Percentiles rank a stretch among this genome's conserved stretches.
phyloP scores from a whole-genome alignment of 2,329 filamentous ascomycete genomes.

The Ophiocordyceps robertsii region DNA sequence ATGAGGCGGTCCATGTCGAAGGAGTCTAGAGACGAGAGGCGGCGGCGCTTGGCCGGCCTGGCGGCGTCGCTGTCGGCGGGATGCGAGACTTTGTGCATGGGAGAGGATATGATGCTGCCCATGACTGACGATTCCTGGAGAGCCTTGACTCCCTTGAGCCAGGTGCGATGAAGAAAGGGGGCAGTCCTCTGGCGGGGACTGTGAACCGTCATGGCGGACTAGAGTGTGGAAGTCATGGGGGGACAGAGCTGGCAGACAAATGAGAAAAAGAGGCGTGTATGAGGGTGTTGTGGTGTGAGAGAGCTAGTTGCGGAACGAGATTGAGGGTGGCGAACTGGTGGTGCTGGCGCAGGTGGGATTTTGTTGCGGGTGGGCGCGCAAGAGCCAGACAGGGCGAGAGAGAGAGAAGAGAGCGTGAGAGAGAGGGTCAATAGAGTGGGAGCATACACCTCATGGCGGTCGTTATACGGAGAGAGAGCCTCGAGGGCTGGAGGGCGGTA shows the following conservation, averaged over 20 bases:
- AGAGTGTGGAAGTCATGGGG: constrained; percentile 19
- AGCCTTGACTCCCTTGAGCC: constrained; percentile 32
- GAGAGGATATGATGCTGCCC: constrained; percentile 28
- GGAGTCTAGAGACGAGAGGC: constrained; percentile 26
- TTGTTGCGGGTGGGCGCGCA: neutral
- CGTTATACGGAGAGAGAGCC: neutral
- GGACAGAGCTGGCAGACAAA: constrained; percentile 3
- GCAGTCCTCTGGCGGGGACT: constrained; percentile 32
- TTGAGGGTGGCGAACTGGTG: neutral
- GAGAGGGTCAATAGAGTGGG: neutral
- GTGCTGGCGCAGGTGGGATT: neutral
- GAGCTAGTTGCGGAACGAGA: neutral
- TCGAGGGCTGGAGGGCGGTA: neutral
- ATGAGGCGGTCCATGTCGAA: constrained; percentile 19
- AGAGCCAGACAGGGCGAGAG: neutral
- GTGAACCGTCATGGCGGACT: constrained; percentile 32
- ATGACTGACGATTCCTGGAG: constrained; percentile 25
- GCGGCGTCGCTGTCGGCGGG: constrained; percentile 20
- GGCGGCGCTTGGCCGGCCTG: constrained; percentile 36
- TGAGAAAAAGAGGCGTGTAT: neutral
- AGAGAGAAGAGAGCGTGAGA: too few species aligned
- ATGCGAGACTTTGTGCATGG: constrained; percentile 19
- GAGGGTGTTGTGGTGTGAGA: neutral
- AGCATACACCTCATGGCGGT: neutral
- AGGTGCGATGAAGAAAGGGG: constrained; percentile 42